These are phyloP conservation scores for Piloderma croceum DNA, from an alignment of 768 basidiomycete genomes.

Conservation along the genomic window DNA sequence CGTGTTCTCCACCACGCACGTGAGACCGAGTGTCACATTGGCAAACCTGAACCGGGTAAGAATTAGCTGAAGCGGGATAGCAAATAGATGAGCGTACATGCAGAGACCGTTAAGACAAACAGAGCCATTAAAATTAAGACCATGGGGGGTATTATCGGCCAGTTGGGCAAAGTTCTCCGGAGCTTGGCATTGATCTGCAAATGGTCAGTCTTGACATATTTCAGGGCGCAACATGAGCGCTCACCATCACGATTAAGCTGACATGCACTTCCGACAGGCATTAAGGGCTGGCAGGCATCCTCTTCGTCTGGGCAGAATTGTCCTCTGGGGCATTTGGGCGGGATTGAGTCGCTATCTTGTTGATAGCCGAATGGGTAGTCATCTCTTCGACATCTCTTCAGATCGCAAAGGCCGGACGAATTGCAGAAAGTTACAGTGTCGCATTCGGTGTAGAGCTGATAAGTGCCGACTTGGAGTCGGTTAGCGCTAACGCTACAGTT, in stretches of 20 bases:
- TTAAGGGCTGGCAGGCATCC: slow-evolving; percentile 55
- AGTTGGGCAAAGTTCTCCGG: slow-evolving; percentile 64
- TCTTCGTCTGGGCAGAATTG: slow-evolving; percentile 85
- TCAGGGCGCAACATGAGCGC: slow-evolving; percentile 8
- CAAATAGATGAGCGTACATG: slow-evolving; percentile 44
- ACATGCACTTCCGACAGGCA: slow-evolving; percentile 62
- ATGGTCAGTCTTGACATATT: not conserved
- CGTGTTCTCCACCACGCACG: slow-evolving; percentile 74
- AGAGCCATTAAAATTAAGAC: slow-evolving; percentile 75
- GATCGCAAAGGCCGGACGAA: slow-evolving; percentile 45
- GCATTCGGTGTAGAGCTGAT: slow-evolving; percentile 76
- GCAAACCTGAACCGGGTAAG: slow-evolving; percentile 66
- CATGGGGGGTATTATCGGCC: slow-evolving; percentile 56
- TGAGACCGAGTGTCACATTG: slow-evolving; percentile 58
- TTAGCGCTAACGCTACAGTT: slow-evolving; percentile 52
- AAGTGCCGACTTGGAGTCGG: slow-evolving; percentile 70
- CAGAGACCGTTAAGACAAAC: slow-evolving; percentile 79
- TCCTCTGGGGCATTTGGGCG: slow-evolving; percentile 53
- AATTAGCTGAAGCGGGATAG: not conserved
- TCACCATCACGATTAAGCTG: slow-evolving; percentile 85
- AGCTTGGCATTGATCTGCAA: slow-evolving; percentile 66
- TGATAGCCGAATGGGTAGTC: slow-evolving; percentile 71
- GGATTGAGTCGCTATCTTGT: slow-evolving; percentile 36
- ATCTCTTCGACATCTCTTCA: slow-evolving; percentile 69
- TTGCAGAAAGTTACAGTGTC: slow-evolving; percentile 65